Evolutionary conservation across 192 early-diverging fungal species (phyloP).

Genomic region (Spinellus fusiger): DNA sequence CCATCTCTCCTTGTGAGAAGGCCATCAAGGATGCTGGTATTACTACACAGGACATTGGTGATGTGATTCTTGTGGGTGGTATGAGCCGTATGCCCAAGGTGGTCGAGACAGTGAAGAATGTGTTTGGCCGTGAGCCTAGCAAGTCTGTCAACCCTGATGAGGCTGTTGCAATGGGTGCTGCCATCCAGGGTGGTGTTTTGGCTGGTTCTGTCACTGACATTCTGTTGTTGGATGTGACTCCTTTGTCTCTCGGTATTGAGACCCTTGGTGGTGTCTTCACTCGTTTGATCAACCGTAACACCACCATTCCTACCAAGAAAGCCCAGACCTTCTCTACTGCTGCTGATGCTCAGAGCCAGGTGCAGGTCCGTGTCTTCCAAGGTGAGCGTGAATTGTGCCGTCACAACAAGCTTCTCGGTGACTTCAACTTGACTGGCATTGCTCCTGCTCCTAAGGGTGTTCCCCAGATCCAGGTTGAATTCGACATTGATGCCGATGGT

Average conservation of each 20-base stretch:
- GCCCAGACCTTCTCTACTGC: conserved; percentile 95
- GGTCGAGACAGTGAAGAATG: conserved; percentile 74
- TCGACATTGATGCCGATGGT: conserved; percentile 98
- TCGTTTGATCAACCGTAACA: conserved; percentile 91
- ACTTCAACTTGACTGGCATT: conserved; percentile 91
- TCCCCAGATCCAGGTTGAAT: conserved; percentile 93
- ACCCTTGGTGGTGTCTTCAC: conserved; percentile 94
- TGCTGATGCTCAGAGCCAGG: conserved; percentile 91
- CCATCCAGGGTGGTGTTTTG: conserved; percentile 93
- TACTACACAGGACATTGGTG: conserved; percentile 68
- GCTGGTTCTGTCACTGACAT: conserved; percentile 90
- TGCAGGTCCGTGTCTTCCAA: conserved; percentile 95
- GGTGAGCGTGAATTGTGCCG: conserved; percentile 92
- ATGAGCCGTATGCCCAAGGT: conserved; percentile 97
- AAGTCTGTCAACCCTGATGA: conserved; percentile 97
- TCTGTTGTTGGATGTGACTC: conserved; percentile 90
- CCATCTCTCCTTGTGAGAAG: conserved; percentile 83
- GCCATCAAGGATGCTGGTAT: conserved; percentile 85
- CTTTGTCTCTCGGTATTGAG: conserved; percentile 95
- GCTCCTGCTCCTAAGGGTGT: conserved; percentile 91
- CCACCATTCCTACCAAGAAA: conserved; percentile 98
- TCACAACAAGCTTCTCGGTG: conserved; percentile 96
- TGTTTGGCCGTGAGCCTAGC: conserved; percentile 86
- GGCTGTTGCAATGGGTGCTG: conserved; percentile 93
- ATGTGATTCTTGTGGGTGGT: conserved; percentile 95